Base-by-base conservation (phyloP, 2,329 filamentous ascomycete genomes). In the Arthrobotrys pseudoclavata region DNA sequence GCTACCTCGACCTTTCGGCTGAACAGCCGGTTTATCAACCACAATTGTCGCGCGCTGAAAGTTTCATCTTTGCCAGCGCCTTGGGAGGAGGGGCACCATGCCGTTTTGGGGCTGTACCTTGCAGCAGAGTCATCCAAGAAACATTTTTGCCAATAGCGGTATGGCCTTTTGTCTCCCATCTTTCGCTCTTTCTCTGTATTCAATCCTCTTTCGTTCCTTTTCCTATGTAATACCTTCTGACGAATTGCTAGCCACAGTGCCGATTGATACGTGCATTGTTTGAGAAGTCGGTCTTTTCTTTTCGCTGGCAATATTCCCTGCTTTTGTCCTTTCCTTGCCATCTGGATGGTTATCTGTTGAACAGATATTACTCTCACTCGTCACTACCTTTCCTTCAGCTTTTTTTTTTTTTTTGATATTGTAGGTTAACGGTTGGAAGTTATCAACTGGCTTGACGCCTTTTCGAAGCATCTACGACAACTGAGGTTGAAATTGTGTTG, bases 11-110 rank as follows among this genome's bases (percentile, higher is more conserved):
- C 12, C 47, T 29, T 48, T 68, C 52, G 60, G 52, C 64, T 42
- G 60, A 61, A 61, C n/a, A 69, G 29, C 57, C 42, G 48, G 64
- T 13, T 13, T 52, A 34, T 50, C 15, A 10, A 71, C 74, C 61
- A 50, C 52, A 40, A 71, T 77, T 77, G 74, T 77, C 74, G 74
- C 74, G 74, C 74, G 74, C 74, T 77, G 61, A 67, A 50, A 34
- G 74, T 77, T 77, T 71, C 74, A 77, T 52, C 37, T 61, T 76
- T 53, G 57, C 31, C 53, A 55, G 72, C 72, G 72, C 40, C 61
- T 70, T 76, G 67, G 55, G 62, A 57, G 55, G 67, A 57, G 67
- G 69, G 40, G 42, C 45, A 66, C 40, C 53, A 57, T 60, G 47
- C 22, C 52, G 42, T 24, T 63, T 60, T 69, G 26, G 37, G 37